Evolutionary conservation across 2,329 filamentous ascomycete species (phyloP).

Genomic region (Stagonosporopsis cucurbitacearum): DNA sequence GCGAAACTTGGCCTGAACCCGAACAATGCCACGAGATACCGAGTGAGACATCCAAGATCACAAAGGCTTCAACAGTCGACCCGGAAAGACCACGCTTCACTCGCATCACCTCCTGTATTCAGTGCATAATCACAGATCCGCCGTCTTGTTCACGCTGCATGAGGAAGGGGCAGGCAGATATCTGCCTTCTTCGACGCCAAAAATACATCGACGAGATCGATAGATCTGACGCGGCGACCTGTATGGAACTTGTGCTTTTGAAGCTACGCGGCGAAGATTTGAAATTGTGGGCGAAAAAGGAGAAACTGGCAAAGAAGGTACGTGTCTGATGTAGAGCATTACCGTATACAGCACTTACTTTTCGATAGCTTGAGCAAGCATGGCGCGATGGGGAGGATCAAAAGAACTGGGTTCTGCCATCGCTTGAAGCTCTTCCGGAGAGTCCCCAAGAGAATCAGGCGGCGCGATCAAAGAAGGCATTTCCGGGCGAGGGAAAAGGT

Average conservation of each 20-base stretch:
- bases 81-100: slow-evolving; percentile 20
- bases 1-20: neutral
- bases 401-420: slow-evolving; percentile 39
- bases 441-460: neutral
- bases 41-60: neutral
- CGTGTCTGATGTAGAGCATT: neutral
- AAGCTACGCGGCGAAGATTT: slow-evolving; percentile 24
- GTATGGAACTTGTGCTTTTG: slow-evolving; percentile 26
- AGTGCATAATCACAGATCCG: slow-evolving; percentile 33
- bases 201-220: slow-evolving; percentile 22
- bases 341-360: neutral
- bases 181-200: slow-evolving; percentile 37
- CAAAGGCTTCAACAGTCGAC: neutral
- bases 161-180: slow-evolving; percentile 19
- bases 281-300: slow-evolving; percentile 24
- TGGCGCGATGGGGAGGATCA: slow-evolving; percentile 25
- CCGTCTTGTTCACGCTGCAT: slow-evolving; percentile 39
- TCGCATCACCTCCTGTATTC: slow-evolving; percentile 37
- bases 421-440: slow-evolving; percentile 2
- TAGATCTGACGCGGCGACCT: neutral
- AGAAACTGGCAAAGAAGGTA: neutral
- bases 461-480: neutral
- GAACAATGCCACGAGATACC: neutral
- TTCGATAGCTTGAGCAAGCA: slow-evolving; percentile 11
- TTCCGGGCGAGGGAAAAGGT: slow-evolving; percentile 20